Evolutionary conservation across 441 rosid species (phyloP).

Genomic region (Syzygium syzygioides): DNA sequence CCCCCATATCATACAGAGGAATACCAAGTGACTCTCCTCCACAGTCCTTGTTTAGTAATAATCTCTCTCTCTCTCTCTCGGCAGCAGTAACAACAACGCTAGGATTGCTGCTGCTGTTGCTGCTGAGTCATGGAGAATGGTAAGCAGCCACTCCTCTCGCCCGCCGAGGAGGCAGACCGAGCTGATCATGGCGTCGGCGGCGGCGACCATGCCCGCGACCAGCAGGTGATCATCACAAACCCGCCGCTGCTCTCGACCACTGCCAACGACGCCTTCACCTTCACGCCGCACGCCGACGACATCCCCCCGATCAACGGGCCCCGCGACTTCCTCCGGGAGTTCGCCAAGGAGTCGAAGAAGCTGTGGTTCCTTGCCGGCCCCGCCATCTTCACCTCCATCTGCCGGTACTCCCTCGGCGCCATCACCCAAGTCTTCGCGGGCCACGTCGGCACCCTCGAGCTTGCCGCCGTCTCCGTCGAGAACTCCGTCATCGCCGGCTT

Average conservation of each 20-base stretch:
- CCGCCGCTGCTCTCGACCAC: slow-evolving; percentile 3
- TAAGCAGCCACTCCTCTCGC: slow-evolving; percentile 40
- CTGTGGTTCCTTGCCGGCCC: slow-evolving; percentile 55
- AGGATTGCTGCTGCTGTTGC: background rate
- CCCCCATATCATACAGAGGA: background rate
- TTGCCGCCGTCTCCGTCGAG: slow-evolving; percentile 50
- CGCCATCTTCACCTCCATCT: slow-evolving; percentile 41
- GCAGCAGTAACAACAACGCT: background rate
- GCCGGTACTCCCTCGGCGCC: slow-evolving; percentile 54
- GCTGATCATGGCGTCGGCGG: background rate
- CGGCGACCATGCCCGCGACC: background rate
- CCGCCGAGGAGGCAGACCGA: slow-evolving; percentile 4
- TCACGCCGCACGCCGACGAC: slow-evolving; percentile 17
- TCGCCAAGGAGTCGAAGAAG: slow-evolving; percentile 26
- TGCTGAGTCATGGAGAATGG: slow-evolving; percentile 25
- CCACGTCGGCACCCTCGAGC: slow-evolving; percentile 35
- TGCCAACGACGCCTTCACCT: slow-evolving; percentile 5
- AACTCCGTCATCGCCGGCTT: slow-evolving; percentile 56
- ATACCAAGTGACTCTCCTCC: no score
- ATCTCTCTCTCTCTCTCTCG: background rate
- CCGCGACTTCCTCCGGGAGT: slow-evolving; percentile 28
- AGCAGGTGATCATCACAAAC: background rate
- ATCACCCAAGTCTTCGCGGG: slow-evolving; percentile 42
- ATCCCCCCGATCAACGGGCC: slow-evolving; percentile 29
- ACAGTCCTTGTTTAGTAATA: background rate